These are phyloP conservation scores for Ambrosia trifida DNA, from an alignment of 129 eudicot species.

Conservation along the genomic window DNA sequence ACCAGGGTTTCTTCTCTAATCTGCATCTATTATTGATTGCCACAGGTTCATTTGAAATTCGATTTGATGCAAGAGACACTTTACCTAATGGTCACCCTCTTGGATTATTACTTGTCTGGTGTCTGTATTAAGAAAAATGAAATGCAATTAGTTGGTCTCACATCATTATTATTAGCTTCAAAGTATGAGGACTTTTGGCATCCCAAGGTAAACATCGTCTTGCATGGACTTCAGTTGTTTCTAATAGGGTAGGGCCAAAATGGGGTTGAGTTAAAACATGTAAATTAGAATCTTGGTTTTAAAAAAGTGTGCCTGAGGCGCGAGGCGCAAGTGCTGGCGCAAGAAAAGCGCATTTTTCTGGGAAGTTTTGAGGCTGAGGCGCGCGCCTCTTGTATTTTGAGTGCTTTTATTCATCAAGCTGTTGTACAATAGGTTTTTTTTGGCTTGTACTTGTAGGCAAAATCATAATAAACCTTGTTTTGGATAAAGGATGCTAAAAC, in stretches of 20 bases:
- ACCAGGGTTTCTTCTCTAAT: neutral
- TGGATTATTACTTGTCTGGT: conserved; percentile 70
- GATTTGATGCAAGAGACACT: conserved; percentile 95
- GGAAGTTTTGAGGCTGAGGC: neutral
- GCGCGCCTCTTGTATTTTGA: neutral
- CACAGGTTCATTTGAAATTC: conserved; percentile 79
- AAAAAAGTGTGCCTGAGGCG: too few relatives aligned
- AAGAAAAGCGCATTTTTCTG: too few relatives aligned
- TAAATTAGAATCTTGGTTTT: too few relatives aligned
- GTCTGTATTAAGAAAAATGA: conserved; percentile 60
- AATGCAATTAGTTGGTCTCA: conserved; percentile 92
- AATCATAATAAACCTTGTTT: too few relatives aligned
- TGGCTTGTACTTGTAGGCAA: too few relatives aligned
- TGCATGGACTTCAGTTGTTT: too few relatives aligned
- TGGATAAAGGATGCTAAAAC: too few relatives aligned
- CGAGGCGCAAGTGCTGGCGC: too few relatives aligned
- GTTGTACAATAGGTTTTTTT: too few relatives aligned
- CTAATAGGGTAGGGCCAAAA: too few relatives aligned
- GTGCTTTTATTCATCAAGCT: too few relatives aligned
- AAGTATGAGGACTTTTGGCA: conserved; percentile 98
- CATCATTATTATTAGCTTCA: conserved; percentile 86
- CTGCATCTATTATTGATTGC: conserved; percentile 17
- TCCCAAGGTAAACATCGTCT: conserved; percentile 67
- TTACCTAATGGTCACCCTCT: conserved; percentile 73
- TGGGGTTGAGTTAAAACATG: too few relatives aligned